These are phyloP conservation scores for Vicia villosa DNA, from an alignment of 306 rosid species.

Conservation along the genomic window DNA sequence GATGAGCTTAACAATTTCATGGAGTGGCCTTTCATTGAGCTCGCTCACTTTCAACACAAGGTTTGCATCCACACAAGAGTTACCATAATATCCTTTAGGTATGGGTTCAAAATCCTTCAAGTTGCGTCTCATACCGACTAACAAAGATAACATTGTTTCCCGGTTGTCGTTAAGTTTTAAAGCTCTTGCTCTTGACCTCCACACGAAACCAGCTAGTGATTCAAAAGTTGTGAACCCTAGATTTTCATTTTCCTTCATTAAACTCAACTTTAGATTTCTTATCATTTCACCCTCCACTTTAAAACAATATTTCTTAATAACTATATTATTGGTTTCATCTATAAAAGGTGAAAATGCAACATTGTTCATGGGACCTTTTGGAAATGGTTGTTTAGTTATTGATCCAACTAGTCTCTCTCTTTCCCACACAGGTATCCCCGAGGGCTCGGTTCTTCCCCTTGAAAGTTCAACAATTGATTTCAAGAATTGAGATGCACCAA, in stretches of 20 bases:
- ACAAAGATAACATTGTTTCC: neutral
- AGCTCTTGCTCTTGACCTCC: conserved; percentile 30
- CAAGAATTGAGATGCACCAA: neutral
- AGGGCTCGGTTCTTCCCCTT: conserved; percentile 41
- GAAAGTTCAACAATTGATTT: conserved; percentile 37
- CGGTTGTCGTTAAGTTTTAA: conserved; percentile 35
- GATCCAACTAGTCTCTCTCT: conserved; percentile 38
- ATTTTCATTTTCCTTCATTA: conserved; percentile 16
- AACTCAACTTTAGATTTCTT: conserved; percentile 35
- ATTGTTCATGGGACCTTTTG: neutral
- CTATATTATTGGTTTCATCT: neutral
- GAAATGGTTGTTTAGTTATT: conserved; percentile 25
- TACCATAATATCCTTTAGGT: conserved; percentile 54
- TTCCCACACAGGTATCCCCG: conserved; percentile 54
- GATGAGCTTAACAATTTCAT: conserved; percentile 36
- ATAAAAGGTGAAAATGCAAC: conserved; percentile 41
- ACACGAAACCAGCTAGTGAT: conserved; percentile 36
- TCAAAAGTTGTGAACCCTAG: conserved; percentile 35
- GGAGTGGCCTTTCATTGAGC: neutral
- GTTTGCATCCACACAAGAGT: conserved; percentile 16
- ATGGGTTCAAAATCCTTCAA: conserved; percentile 31
- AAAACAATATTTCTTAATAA: neutral
- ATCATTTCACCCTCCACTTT: conserved; percentile 23
- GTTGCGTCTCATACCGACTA: conserved; percentile 36
- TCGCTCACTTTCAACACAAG: conserved; percentile 38